These are phyloP conservation scores for Ophiocordyceps sinensis DNA, from an alignment of 2,329 filamentous ascomycete genomes.

Conservation along the genomic window DNA sequence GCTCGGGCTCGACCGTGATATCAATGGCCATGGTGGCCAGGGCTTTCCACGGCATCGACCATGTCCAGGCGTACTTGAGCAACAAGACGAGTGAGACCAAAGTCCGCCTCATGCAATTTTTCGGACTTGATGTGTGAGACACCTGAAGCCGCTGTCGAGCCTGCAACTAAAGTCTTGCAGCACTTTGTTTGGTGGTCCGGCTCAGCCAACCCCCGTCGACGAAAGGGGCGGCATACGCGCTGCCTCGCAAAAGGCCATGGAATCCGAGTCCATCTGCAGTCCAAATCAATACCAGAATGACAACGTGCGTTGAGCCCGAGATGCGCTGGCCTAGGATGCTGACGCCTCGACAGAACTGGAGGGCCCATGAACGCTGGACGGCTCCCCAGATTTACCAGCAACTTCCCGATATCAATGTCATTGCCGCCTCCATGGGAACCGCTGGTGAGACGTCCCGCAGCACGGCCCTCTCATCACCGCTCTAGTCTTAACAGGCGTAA, in stretches of 20 bases:
- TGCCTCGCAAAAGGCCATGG: conserved; percentile 13
- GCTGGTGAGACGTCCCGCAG: conserved; percentile 6
- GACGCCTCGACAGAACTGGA: conserved; percentile 27
- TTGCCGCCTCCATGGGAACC: conserved; percentile 42
- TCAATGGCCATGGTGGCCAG: conserved; percentile 32
- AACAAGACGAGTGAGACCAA: conserved; percentile 28
- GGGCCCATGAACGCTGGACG: conserved; percentile 42
- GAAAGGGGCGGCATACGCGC: conserved; percentile 16
- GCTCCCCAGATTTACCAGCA: conserved; percentile 43
- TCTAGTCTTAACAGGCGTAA: conserved; percentile 5
- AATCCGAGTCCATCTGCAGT: conserved; percentile 14
- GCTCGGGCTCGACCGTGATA: conserved; percentile 46
- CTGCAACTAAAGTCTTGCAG: conserved; percentile 12
- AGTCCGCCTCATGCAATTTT: conserved; percentile 18
- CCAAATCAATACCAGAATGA: conserved; percentile 21
- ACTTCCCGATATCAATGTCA: conserved; percentile 38
- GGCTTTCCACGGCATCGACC: conserved; percentile 22
- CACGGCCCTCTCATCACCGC: background rate
- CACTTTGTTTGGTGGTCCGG: conserved; percentile 16
- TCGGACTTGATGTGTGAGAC: conserved; percentile 18
- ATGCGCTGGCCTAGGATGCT: background rate
- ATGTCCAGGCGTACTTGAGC: conserved; percentile 29
- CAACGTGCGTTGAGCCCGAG: conserved; percentile 8
- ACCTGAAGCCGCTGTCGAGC: background rate
- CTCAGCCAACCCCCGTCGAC: conserved; percentile 18